Base-by-base conservation (phyloP, 2,329 filamentous ascomycete genomes). In the Thielaviopsis cerberus region DNA sequence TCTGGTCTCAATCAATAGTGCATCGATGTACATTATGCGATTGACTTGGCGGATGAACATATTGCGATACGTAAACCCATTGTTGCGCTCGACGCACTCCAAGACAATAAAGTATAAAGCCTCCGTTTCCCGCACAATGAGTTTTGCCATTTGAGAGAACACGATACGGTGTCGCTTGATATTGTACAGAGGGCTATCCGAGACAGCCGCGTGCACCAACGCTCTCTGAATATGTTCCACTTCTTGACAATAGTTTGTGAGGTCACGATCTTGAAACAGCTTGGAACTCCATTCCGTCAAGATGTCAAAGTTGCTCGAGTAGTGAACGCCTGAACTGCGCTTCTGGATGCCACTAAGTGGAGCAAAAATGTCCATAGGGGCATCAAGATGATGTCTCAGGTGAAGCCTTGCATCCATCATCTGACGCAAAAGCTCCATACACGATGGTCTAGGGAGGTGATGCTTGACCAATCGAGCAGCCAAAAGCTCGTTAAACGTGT, bases 11-110 rank as follows among this genome's bases (percentile, higher is more conserved):
- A 55, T 52, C 24, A 24, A 41, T 30, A 20, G 11, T 13, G 52
- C 27, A 41, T 60, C 52, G 22, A 60, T 51, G 13, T 60, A 53
- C n/a, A 60, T 60, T 27, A 60, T 57, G 5, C 53, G 55, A 24
- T 30, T 53, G 4, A 51, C 8, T 23, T 60, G 59, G 1, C 59
- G 59, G 10, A 57, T 15, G 23, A 57, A 60, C 4, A 60, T 25
- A n/a, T 48, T 60, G 27, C 37, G 22, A 17, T 48, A 34, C 4
- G 48, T 11, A 3, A 37, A 11, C 17, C 55, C 55, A 34, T 54
- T 57, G 25, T 41, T 26, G 20, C 59, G 55, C 30, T 57, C 17
- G 7, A 60, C 51, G 24, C 55, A 51, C 45, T 60, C 59, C 23
- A 60, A n/a, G 8, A 55, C 52, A 17, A 41, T 22, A 26, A 45